These are phyloP conservation scores for Pythium utonaiense DNA, from an alignment of 352 stramenopile genomes.

Conservation along the genomic window DNA sequence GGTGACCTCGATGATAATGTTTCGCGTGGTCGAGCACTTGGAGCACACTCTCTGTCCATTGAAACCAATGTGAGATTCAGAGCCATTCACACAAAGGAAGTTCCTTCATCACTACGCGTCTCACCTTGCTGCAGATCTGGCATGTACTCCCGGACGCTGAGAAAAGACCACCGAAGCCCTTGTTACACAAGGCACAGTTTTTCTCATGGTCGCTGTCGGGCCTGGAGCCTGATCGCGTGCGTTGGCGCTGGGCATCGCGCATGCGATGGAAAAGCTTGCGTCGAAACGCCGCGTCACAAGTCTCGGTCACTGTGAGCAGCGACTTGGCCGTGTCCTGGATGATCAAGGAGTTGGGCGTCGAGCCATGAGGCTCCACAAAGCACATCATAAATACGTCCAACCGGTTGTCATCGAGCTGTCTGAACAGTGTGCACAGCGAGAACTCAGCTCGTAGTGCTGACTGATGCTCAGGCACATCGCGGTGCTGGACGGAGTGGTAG, in stretches of 20 bases:
- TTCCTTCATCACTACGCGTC: too few relatives aligned
- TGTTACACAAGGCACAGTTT: conserved; percentile 6
- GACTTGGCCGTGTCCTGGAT: conserved; percentile 32
- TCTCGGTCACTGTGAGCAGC: conserved; percentile 16
- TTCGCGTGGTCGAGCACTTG: conserved; percentile 7
- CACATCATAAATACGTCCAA: conserved; percentile 45
- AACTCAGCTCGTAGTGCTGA: conserved; percentile 36
- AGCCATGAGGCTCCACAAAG: conserved; percentile 36
- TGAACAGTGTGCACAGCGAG: conserved; percentile 37
- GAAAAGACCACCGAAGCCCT: conserved; percentile 2
- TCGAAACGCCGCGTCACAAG: conserved; percentile 32
- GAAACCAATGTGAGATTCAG: too few relatives aligned
- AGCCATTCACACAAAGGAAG: too few relatives aligned
- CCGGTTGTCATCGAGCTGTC: conserved; percentile 31
- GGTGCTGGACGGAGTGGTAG: conserved; percentile 50
- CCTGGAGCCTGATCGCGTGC: background rate
- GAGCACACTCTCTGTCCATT: conserved; percentile 11
- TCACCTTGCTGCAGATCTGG: conserved; percentile 12
- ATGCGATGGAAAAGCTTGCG: conserved; percentile 50
- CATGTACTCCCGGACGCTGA: conserved; percentile 1
- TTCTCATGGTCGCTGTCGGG: background rate
- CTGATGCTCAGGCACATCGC: conserved; percentile 35
- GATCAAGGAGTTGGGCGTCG: conserved; percentile 30
- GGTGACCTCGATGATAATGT: background rate
- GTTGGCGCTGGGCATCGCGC: conserved; percentile 15